Base-by-base conservation (phyloP, 1,284 basidiomycete species). In the Boletus semigastroideus region DNA sequence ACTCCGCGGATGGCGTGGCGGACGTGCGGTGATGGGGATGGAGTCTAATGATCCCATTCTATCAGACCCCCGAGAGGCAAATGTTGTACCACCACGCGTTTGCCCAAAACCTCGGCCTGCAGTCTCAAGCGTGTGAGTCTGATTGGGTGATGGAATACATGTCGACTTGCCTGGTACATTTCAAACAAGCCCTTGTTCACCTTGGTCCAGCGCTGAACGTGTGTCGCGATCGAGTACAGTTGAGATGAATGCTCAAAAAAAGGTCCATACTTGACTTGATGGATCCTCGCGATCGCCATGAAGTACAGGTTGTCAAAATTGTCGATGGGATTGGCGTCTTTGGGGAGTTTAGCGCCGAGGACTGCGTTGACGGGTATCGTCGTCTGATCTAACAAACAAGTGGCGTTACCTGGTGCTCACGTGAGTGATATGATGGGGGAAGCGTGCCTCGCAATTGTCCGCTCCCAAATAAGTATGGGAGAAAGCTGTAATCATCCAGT, bases 21-120 rank as follows among this genome's bases (percentile, higher is more conserved):
- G 27, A 39, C 42, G 40, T 31, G 40, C 16, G 36, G 49, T 48
- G 28, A 51, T 42, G 27, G 37, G 30, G 42, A 33, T 30, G 41
- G n/a, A 39, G 17, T 36, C 48, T 62, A 68, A 27, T 41, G 45
- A 39, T 80, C 75, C 87, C 88, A 91, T 61, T 82, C 79, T 49
- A 92, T 69, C 14, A 90, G 64, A 5, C 90, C 91, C 20, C 94
- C 95, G 25, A 98, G 80, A 30, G 87, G 88, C 41, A 98, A 79
- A 64, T 98, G 95, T 70, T 99, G 96, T 13, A 98, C 94, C 4
- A 98, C 96, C 13, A 97, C 95, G n/a, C 89, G 81, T 71, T 98
- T 98, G 11, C 87, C 84, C 28, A 98, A 74, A n/a, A 98, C 94
- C 70, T 99, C 96, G 14, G 87, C 94, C 79, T 90, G 59, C 11